Percentiles rank a stretch among this genome's conserved stretches.
Conservation (phyloP, 169 alveolate genomes). For the Eimeria necatrix region DNA sequence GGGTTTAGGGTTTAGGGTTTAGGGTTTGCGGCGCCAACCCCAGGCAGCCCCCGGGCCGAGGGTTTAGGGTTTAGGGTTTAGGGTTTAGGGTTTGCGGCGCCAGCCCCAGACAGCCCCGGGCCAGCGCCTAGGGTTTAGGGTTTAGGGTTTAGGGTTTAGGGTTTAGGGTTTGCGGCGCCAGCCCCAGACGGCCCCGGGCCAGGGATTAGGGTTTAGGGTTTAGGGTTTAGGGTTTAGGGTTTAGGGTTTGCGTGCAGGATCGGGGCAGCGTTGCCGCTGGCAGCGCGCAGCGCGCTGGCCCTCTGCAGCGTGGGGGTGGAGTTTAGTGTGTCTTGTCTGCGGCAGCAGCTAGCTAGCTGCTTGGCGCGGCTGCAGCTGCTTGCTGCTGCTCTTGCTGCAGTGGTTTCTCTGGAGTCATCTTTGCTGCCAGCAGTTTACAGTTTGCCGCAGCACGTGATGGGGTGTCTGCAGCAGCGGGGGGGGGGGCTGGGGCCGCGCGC, state of each 20-base stretch:
- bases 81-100: neutral
- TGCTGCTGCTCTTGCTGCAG: neutral
- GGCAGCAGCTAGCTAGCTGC: slow-evolving; percentile 53
- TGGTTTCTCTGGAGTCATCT: neutral
- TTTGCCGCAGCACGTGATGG: neutral
- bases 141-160: slow-evolving; percentile 36
- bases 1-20: too few species aligned
- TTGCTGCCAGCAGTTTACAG: slow-evolving; percentile 17
- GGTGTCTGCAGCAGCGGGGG: slow-evolving; percentile 46
- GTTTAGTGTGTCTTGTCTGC: slow-evolving; percentile 38
- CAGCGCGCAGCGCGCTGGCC: neutral
- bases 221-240: slow-evolving; percentile 57
- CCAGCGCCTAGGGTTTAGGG: slow-evolving; percentile 9
- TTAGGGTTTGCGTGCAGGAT: neutral
- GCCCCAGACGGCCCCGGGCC: neutral
- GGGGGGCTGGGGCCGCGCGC: neutral
- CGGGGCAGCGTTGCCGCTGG: slow-evolving; percentile 21
- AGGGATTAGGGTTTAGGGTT: slow-evolving; percentile 54
- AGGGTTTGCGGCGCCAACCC: too few species aligned
- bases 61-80: slow-evolving; percentile 2
- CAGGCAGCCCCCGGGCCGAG: too few species aligned
- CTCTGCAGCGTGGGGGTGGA: slow-evolving; percentile 24
- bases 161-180: neutral
- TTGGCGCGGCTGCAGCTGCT: slow-evolving; percentile 27
- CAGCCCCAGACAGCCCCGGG: too few species aligned